Percentiles rank a stretch among this genome's conserved stretches.
These are phyloP conservation scores for Chloridella minuta DNA, from an alignment of 352 stramenopile genomes.

Conservation along the genomic window DNA sequence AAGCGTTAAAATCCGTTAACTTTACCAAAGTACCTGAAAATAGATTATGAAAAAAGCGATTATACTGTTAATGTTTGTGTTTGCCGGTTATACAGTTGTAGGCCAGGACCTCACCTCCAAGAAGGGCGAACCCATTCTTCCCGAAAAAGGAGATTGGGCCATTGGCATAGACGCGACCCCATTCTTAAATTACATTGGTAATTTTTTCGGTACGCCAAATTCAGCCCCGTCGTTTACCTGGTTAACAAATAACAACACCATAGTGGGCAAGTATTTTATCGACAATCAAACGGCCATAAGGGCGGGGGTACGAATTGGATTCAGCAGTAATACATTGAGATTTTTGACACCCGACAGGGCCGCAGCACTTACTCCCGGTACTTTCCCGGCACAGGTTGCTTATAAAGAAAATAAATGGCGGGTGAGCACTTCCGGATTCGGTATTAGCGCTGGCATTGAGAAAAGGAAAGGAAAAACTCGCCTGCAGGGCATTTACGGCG, in stretches of 20 bases:
- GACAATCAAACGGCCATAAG: neutral
- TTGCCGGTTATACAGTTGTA: neutral
- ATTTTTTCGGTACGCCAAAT: neutral
- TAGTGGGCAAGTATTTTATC: neutral
- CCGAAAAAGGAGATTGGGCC: neutral
- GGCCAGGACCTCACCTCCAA: neutral
- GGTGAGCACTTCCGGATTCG: neutral
- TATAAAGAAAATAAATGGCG: neutral
- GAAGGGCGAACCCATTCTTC: neutral
- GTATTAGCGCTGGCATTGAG: neutral
- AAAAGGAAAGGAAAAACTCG: neutral
- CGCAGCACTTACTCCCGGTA: neutral
- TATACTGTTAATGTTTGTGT: neutral
- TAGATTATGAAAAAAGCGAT: neutral
- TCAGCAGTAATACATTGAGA: neutral
- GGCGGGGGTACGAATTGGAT: neutral
- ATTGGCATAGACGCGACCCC: neutral
- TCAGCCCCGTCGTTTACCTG: neutral
- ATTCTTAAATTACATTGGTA: neutral
- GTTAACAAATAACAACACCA: neutral
- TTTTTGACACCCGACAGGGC: neutral
- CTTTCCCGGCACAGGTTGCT: neutral
- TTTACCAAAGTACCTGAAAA: too few species aligned
- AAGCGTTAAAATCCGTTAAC: too few species aligned
- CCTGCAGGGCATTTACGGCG: neutral